Conservation (phyloP, 257 asterid genomes). For the Jacaranda mimosifolia region DNA sequence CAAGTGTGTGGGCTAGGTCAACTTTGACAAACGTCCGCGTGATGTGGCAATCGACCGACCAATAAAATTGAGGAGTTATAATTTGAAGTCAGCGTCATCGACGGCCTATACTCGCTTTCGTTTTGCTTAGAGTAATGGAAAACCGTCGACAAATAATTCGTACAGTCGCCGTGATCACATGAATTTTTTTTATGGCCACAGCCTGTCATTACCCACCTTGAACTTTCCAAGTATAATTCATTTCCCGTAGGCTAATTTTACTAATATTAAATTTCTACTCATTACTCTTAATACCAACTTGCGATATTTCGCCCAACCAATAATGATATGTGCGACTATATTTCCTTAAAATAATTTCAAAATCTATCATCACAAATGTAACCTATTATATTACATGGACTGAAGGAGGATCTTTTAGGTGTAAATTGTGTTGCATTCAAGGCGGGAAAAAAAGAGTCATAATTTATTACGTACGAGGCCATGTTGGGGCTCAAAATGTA, state of each 20-base stretch:
- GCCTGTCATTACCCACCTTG: not conserved
- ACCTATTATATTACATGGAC: no score
- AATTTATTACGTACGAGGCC: no score
- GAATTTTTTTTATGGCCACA: not conserved
- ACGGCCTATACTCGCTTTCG: not conserved
- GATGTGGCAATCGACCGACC: not conserved
- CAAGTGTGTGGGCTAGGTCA: no score
- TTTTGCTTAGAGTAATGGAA: not conserved
- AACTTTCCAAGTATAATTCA: not conserved
- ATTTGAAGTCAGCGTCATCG: conserved; percentile 4
- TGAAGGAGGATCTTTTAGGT: no score
- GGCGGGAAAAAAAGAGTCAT: no score
- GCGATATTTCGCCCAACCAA: no score
- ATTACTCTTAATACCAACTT: not conserved
- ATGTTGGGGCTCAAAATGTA: no score
- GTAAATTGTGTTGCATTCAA: no score
- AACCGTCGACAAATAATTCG: not conserved
- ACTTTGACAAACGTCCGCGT: not conserved
- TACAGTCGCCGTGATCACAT: not conserved
- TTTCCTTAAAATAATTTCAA: no score
- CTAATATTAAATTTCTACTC: not conserved
- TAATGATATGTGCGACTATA: no score
- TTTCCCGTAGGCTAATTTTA: conserved; percentile 9
- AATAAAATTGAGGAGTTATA: not conserved
- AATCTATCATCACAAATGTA: no score